Evolutionary conservation across 2,329 filamentous ascomycete genomes (phyloP), one percentile per base, ranked within the genome.

Genomic region (Trichoderma atrobrunneum): DNA sequence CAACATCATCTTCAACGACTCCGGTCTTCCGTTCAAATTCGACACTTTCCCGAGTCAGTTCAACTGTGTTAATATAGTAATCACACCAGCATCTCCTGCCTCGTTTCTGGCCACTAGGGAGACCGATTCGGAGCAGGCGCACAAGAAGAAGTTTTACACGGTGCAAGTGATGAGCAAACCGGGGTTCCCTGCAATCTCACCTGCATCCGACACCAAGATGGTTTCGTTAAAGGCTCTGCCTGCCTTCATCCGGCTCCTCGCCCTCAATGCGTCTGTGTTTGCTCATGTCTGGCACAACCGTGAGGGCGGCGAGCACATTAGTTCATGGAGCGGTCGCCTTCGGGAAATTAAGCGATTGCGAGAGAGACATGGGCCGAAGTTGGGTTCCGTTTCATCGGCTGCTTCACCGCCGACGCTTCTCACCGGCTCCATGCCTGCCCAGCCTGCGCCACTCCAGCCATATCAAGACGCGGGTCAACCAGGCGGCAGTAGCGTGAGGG

Each of bases 1-100:
- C 79, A 98, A 97, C 79, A 97, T 99, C 76, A 92, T 99, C 72
- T 99, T 97, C 87, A 99, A 99, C 80, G 94, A 97, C 78, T 98
- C 95, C 2, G 95, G 96, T n/a, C 81, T 91, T 62, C 92, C 93
- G 0, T 98, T 97, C 84, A 88, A 89, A 69, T 97, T 97, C 79
- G 90, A 97, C 79, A 97, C 93, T 0, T 97, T 99, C 77, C 94
- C 94, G 0, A 97, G 94, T 0, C 92, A 95, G 72, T 97, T 99
- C 85, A 98, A 98, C 79, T 97, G 93, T 78, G 94, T 99, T 79
- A 94, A 98, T 80, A 98, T 99, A 77, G 92, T 98, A 76, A 95
- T 99, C 78, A 93, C 93, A 2, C 96, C 96, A 0, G 93, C 95
- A 74, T 95, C 94, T 5, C 88, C 91, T 54, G 90, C 90, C 3